phyloP scores from a whole-genome alignment of 345 rosid species.

The Lagerstroemia speciosa region DNA sequence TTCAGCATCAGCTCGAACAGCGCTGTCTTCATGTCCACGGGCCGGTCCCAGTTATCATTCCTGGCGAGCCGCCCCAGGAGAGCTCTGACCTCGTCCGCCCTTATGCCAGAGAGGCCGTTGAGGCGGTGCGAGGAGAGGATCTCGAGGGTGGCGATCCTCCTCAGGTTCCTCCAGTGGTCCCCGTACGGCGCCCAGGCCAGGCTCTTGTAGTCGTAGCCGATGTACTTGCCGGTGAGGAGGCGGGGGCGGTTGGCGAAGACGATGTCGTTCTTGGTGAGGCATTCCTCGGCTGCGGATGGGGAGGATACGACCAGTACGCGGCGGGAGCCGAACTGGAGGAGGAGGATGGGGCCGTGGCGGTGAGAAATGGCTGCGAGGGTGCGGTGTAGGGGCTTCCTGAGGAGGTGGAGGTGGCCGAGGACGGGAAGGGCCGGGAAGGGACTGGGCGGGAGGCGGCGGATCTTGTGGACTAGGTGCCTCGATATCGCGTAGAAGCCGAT shows the following conservation, averaged over 20 bases:
- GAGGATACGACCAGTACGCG: constrained; percentile 21
- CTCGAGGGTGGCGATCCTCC: constrained; percentile 17
- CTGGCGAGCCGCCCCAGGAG: constrained; percentile 10
- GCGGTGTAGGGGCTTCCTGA: constrained; percentile 20
- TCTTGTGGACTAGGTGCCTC: constrained; percentile 10
- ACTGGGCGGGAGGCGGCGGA: constrained; percentile 24
- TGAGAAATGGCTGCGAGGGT: constrained; percentile 7
- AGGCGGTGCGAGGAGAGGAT: constrained; percentile 20
- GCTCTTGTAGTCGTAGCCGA: constrained; percentile 18
- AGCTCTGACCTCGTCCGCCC: constrained; percentile 17
- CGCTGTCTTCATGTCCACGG: constrained; percentile 20
- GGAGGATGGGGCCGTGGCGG: constrained; percentile 17
- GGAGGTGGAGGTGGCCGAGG: constrained; percentile 29
- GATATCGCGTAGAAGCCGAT: constrained; percentile 8
- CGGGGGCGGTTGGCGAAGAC: constrained; percentile 25
- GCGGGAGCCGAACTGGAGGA: constrained; percentile 21
- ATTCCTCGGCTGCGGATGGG: constrained; percentile 17
- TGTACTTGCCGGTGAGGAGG: constrained; percentile 11
- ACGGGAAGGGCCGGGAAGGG: constrained; percentile 25
- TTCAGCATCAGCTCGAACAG: constrained; percentile 28
- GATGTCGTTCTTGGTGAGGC: constrained; percentile 22
- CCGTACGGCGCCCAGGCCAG: constrained; percentile 20
- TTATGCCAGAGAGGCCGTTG: constrained; percentile 10
- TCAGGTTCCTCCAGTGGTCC: constrained; percentile 19
- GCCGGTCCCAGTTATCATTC: neutral